Evolutionary conservation across 192 early-diverging fungal species (phyloP), one percentile per base, ranked within the genome.

Genomic region (Backusella macrospora): DNA sequence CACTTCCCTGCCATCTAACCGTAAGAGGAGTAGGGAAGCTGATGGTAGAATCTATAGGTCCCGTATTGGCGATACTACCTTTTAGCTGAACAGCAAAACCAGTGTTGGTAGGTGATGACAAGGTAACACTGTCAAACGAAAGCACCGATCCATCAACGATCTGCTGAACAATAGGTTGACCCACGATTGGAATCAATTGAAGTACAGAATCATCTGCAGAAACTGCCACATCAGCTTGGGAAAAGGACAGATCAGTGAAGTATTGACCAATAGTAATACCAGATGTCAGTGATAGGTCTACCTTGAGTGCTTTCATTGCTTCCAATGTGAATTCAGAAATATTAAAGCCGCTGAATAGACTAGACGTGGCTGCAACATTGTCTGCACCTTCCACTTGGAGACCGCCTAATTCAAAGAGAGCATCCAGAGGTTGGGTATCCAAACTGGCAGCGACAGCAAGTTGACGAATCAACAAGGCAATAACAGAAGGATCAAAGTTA

Each of bases 121-220:
- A 65, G 4, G 65, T 62, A 29, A 86, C 59, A 8, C 73, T 71
- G 10, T 82, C 68, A 66, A 86, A 84, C 14, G 68, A 63, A 62
- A 86, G 75, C 16, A 39, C 39, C 5, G 83, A 74, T 43, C 29
- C 75, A 63, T 67, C 73, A 44, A 89, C 83, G 72, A 89, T 83
- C 4, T 76, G 69, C 73, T 84, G 84, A n/a, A 86, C 88, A 76
- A 89, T 85, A 18, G 88, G 88, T 65, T 80, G 81, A 68, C 83
- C 86, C 45, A 89, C 81, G 44, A 85, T 74, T 26, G 86, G 83
- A 15, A 87, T 81, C 8, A 89, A 69, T 68, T 79, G 77, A 62
- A 78, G 66, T 73, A 89, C 76, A 3, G 84, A 80, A 26, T 73
- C 70, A 76, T 89, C 88, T 5, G 85, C 81, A 16, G 62, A 6